phyloP scores from a whole-genome alignment of 805 yeast genomes.

The Sungouiella blattae region DNA sequence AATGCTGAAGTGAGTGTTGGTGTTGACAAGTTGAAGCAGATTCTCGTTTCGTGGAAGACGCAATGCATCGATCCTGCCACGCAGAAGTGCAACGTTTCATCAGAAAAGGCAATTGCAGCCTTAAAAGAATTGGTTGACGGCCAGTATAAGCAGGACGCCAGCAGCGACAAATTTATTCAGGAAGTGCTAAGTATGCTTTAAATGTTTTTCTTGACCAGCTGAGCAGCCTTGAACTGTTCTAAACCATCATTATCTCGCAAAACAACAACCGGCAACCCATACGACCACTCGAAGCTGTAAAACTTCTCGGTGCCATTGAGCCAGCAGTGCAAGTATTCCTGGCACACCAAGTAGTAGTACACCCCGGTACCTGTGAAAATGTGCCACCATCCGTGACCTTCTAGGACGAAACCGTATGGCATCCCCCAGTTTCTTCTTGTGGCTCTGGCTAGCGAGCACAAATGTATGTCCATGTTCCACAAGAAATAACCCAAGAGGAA shows the following conservation, averaged over 20 bases:
- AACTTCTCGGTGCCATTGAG: conserved; percentile 54
- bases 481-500: conserved; percentile 74
- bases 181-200: conserved; percentile 42
- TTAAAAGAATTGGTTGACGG: conserved; percentile 35
- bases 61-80: conserved; percentile 32
- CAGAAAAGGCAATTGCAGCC: conserved; percentile 37
- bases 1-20: conserved; percentile 54
- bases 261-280: conserved; percentile 36
- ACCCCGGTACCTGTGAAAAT: conserved; percentile 82
- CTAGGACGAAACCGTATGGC: conserved; percentile 83
- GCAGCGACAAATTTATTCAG: conserved; percentile 39
- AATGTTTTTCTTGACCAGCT: conserved; percentile 8
- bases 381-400: conserved; percentile 99
- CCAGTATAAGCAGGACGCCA: conserved; percentile 13
- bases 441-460: conserved; percentile 57
- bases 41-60: conserved; percentile 54
- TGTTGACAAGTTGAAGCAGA: conserved; percentile 42
- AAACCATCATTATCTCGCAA: conserved; percentile 13
- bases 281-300: conserved; percentile 57
- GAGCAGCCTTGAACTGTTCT: conserved; percentile 5
- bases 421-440: conserved; percentile 66
- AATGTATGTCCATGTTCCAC: conserved; percentile 88
- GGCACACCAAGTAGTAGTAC: conserved; percentile 75
- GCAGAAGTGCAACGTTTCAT: conserved; percentile 20
- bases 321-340: conserved; percentile 70